These are phyloP conservation scores for Arabidopsis arenosa DNA, from an alignment of 345 rosid species.

Conservation along the genomic window DNA sequence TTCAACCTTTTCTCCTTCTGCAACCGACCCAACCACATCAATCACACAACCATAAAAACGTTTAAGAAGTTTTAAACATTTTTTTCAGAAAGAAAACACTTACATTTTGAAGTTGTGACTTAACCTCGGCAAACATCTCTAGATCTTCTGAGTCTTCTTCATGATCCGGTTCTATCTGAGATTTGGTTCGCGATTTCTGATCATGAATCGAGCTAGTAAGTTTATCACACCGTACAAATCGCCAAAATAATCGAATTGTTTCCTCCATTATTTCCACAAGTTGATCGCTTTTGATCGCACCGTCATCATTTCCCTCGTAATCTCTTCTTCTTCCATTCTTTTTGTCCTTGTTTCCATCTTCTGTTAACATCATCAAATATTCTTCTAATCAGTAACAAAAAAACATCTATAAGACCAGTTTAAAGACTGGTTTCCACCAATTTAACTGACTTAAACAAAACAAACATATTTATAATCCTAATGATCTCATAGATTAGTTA, in stretches of 20 bases:
- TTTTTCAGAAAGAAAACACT: slow-evolving; percentile 6
- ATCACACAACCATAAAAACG: neutral
- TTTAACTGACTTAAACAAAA: neutral
- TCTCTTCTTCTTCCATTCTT: slow-evolving; percentile 50
- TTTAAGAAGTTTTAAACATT: neutral
- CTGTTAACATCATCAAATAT: slow-evolving; percentile 49
- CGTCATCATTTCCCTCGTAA: slow-evolving; percentile 44
- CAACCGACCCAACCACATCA: slow-evolving; percentile 18
- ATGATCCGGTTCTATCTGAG: slow-evolving; percentile 69
- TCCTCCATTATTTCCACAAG: slow-evolving; percentile 92
- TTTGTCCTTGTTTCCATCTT: slow-evolving; percentile 65
- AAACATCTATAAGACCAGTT: slow-evolving; percentile 8
- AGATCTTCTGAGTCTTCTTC: slow-evolving; percentile 58
- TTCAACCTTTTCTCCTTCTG: slow-evolving; percentile 81
- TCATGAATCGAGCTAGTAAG: slow-evolving; percentile 43
- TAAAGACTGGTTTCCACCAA: neutral
- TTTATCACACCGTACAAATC: slow-evolving; percentile 79
- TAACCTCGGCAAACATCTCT: slow-evolving; percentile 53
- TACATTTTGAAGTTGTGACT: slow-evolving; percentile 71
- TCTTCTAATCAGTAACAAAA: slow-evolving; percentile 9
- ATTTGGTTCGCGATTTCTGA: slow-evolving; percentile 53
- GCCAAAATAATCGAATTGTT: slow-evolving; percentile 89
- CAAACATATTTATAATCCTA: neutral
- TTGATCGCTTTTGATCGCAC: slow-evolving; percentile 52
- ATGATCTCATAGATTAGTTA: neutral